Base-by-base conservation (phyloP, 2,329 filamentous ascomycete species). In the Aspergillus versicolor region DNA sequence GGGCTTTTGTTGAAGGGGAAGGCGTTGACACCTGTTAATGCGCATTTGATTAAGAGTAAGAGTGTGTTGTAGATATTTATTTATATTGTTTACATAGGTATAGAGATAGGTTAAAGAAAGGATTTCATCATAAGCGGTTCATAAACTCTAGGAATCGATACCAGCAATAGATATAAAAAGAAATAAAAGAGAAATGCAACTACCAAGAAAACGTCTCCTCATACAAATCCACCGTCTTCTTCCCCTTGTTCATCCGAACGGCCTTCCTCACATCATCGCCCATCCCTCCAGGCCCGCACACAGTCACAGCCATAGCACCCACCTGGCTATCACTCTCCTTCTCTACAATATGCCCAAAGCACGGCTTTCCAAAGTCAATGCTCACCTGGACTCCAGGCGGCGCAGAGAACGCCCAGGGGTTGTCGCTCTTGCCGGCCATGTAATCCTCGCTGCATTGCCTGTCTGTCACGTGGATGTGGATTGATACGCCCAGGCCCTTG, bases 1-100 rank as follows among this genome's bases (percentile, higher is more conserved):
- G 62, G 59, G 11, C 70, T 68, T 56, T 56, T 67, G 11, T 64
- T 65, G 13, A 74, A 63, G 2, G 75, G 77, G 49, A 72, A 71
- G 59, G 69, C 69, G 0, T 40, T 70, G 32, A 71, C 86, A 52
- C 83, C 86, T 0, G 86, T 88, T 12, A 89, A 90, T 67, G 34
- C 84, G 71, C 79, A 85, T 46, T 80, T 79, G 67, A 60, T 87
- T 46, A 73, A 68, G 60, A 60, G 61, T 8, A 53, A 40, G 45
- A 59, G 58, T 58, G 34, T 54, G 51, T 41, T 63, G 52, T 63
- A 56, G 32, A 12, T 19, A 45, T 38, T 19, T 30, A 2, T 30
- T 3, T 30, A 30, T 30, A 4, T 30, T 30, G 8, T 30, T 30
- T 11, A 21, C 11, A 11, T 9, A 30, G 24, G 5, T 30, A 30